Conservation (phyloP, 2,329 filamentous ascomycete species). For the Penicillium sp. region DNA sequence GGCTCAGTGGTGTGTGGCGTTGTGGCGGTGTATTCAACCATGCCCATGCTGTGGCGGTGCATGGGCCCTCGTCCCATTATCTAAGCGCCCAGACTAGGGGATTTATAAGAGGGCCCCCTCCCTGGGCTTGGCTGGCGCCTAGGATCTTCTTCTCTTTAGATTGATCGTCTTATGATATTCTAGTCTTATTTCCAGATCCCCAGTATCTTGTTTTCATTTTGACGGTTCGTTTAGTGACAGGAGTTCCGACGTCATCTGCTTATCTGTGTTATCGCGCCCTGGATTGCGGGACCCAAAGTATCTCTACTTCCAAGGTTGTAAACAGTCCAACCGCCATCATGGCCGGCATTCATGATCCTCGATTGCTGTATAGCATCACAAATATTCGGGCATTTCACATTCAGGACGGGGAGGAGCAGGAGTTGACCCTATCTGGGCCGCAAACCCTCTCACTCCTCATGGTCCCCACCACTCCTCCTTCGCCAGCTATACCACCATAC, state of each 20-base stretch:
- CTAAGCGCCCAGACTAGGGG: conserved; percentile 22
- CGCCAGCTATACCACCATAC: conserved; percentile 51
- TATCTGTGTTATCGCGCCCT: conserved; percentile 18
- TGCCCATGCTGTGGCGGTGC: conserved; percentile 25
- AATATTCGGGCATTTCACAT: conserved; percentile 92
- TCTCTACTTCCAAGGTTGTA: neutral
- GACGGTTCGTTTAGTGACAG: neutral
- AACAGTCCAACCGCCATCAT: conserved; percentile 14
- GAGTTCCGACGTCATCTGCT: conserved; percentile 20
- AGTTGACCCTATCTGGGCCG: conserved; percentile 78
- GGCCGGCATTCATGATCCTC: conserved; percentile 36
- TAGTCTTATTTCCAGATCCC: neutral
- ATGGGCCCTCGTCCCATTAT: conserved; percentile 15
- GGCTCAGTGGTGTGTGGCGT: conserved; percentile 2
- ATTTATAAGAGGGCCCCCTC: conserved; percentile 18
- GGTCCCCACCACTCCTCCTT: conserved; percentile 85
- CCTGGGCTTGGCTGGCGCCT: conserved; percentile 13
- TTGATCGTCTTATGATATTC: conserved; percentile 1
- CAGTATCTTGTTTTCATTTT: neutral
- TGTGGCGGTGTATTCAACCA: conserved; percentile 25
- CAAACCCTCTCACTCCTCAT: conserved; percentile 92
- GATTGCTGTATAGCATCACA: conserved; percentile 56
- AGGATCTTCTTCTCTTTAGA: conserved; percentile 1
- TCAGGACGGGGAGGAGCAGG: conserved; percentile 78
- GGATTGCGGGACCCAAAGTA: conserved; percentile 4